phyloP scores from a whole-genome alignment of 1,284 basidiomycete species.

The Ganoderma sinense region DNA sequence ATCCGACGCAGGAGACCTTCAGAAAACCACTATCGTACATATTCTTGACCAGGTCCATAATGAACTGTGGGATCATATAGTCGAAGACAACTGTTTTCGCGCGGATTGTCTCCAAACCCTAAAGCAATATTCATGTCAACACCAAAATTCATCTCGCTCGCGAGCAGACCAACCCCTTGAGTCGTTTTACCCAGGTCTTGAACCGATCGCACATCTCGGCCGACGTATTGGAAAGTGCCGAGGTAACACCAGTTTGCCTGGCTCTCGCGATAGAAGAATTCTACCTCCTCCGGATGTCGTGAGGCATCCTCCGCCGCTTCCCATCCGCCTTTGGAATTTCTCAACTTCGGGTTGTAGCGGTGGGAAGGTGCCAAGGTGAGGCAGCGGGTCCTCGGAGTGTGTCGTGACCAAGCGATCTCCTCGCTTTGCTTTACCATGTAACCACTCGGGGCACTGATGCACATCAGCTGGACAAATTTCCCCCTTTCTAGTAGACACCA shows the following conservation, averaged over 20 bases:
- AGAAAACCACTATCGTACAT: conserved; percentile 29
- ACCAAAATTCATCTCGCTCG: not conserved
- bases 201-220: not conserved
- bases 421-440: conserved; percentile 10
- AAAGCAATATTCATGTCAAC: not conserved
- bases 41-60: conserved; percentile 14
- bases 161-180: conserved; percentile 6
- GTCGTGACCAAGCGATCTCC: conserved; percentile 23
- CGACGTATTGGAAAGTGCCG: conserved; percentile 27
- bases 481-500: not conserved
- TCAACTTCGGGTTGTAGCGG: conserved; percentile 19
- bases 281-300: conserved; percentile 7
- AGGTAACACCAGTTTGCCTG: conserved; percentile 23
- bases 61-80: conserved; percentile 17
- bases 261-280: conserved; percentile 23
- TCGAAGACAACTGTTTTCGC: conserved; percentile 13
- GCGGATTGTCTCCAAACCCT: conserved; percentile 9
- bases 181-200: not conserved
- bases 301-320: conserved; percentile 8
- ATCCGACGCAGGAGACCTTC: conserved; percentile 27
- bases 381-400: conserved; percentile 13
- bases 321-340: conserved; percentile 20
- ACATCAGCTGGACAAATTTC: not conserved
- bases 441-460: conserved; percentile 9
- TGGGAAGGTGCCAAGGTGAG: conserved; percentile 19